Conservation (phyloP, 2,329 filamentous ascomycete species). For the Cordyceps militaris region DNA sequence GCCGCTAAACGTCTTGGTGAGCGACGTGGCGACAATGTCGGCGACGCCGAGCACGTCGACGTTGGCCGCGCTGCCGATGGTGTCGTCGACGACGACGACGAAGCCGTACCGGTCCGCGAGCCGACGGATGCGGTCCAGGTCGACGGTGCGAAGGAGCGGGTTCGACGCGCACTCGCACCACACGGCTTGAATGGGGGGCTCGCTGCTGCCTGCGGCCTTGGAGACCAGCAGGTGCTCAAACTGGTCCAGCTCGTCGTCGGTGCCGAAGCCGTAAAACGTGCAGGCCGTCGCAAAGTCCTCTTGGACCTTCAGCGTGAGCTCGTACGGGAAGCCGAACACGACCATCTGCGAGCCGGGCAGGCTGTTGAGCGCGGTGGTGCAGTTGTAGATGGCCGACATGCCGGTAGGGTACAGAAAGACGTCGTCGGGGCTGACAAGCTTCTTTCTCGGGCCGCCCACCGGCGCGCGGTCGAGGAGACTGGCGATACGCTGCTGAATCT, state of each 20-base stretch:
- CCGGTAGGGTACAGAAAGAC: constrained; percentile 48
- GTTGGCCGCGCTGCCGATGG: constrained; percentile 40
- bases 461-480: background rate
- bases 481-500: background rate
- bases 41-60: constrained; percentile 41
- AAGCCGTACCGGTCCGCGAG: constrained; percentile 39
- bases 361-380: constrained; percentile 31
- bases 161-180: constrained; percentile 19
- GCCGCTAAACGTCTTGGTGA: constrained; percentile 55
- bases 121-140: constrained; percentile 27
- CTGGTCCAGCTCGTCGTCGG: constrained; percentile 32
- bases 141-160: constrained; percentile 27
- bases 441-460: constrained; percentile 16
- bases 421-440: constrained; percentile 27
- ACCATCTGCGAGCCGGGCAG: constrained; percentile 24
- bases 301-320: constrained; percentile 44
- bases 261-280: constrained; percentile 42
- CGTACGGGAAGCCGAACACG: constrained; percentile 42
- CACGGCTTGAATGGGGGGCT: constrained; percentile 28
- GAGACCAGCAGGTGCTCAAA: constrained; percentile 39
- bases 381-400: constrained; percentile 44
- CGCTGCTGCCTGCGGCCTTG: constrained; percentile 34
- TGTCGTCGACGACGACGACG: constrained; percentile 42
- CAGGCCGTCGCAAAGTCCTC: constrained; percentile 36
- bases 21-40: constrained; percentile 44